Base-by-base conservation (phyloP, 2,329 filamentous ascomycete genomes). In the Xylaria sp. region DNA sequence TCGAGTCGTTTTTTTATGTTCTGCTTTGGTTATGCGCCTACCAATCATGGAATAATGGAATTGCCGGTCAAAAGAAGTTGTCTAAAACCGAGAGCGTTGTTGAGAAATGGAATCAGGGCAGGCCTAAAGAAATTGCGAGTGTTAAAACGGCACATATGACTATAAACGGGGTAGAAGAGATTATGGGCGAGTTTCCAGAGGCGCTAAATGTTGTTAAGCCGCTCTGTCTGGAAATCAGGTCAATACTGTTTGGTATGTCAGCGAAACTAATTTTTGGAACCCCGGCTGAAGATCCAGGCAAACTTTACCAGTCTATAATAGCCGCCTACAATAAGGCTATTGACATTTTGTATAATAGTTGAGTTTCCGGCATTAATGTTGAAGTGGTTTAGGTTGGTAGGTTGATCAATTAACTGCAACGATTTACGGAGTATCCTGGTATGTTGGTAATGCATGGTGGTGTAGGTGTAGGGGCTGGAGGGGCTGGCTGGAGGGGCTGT, bases 1-100 rank as follows among this genome's bases (percentile, higher is more conserved):
- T 74, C 5, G 60, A 74, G 52, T 73, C 69, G 6, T 74, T 73
- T 23, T 65, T 74, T 34, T 73, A 74, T 63, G 65, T 74, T 3
- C 60, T 73, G 34, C 46, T 73, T 18, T 68, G 57, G 51, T 64
- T 70, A 32, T 63, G 52, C n/a, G 60, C 60, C 18, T 55, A 64
- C n/a, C 34, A 67, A 61, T 67, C 28, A 44, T 67, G 60, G 55
- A 51, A 32, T n/a, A 69, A 69, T 55, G 39, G 39, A 39, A 28
- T 28, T 28, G 63, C 63, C 51, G 34, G 28, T 39, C 2, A 56
- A 44, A 41, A 13, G 32, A 25, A 65, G 39, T 52, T 13, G 58
- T 59, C 51, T 18, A 32, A 63, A 71, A n/a, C 44, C n/a, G 28
- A 52, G 2, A 68, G 61, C 55, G 1, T 56, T 18, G 20, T 69